Evolutionary conservation across 2,329 filamentous ascomycete genomes (phyloP).

Genomic region (Colletotrichum trifolii): DNA sequence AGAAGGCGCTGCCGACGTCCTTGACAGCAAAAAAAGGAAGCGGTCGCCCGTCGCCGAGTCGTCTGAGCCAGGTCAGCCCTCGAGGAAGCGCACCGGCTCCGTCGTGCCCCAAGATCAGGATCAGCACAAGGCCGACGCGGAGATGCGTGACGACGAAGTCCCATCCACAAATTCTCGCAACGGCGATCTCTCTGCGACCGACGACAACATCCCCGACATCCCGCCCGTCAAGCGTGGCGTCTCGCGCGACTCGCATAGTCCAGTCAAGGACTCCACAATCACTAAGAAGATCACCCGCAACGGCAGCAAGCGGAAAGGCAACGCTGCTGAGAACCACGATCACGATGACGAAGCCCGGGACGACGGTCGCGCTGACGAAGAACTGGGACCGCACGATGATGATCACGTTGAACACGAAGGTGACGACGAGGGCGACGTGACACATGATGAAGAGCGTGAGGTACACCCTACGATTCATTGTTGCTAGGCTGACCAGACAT

Average conservation of each 20-base stretch:
- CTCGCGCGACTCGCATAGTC: conserved; percentile 39
- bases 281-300: conserved; percentile 55
- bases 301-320: conserved; percentile 52
- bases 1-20: conserved; percentile 49
- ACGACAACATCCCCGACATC: conserved; percentile 56
- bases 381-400: conserved; percentile 64
- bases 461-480: conserved; percentile 7
- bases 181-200: conserved; percentile 55
- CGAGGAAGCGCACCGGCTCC: conserved; percentile 66
- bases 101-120: conserved; percentile 52
- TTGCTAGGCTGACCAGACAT: conserved; percentile 24
- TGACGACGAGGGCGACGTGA: conserved; percentile 69
- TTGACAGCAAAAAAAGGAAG: conserved; percentile 62
- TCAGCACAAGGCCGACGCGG: conserved; percentile 43
- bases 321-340: conserved; percentile 37
- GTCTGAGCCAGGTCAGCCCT: conserved; percentile 59
- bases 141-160: conserved; percentile 47
- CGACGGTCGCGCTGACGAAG: conserved; percentile 50
- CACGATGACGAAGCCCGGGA: conserved; percentile 45
- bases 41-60: conserved; percentile 58
- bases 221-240: conserved; percentile 53
- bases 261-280: conserved; percentile 42
- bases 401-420: conserved; percentile 65
- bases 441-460: conserved; percentile 75
- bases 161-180: conserved; percentile 50